Evolutionary conservation across 345 rosid species (phyloP).

Genomic region (Citrus unshiu): DNA sequence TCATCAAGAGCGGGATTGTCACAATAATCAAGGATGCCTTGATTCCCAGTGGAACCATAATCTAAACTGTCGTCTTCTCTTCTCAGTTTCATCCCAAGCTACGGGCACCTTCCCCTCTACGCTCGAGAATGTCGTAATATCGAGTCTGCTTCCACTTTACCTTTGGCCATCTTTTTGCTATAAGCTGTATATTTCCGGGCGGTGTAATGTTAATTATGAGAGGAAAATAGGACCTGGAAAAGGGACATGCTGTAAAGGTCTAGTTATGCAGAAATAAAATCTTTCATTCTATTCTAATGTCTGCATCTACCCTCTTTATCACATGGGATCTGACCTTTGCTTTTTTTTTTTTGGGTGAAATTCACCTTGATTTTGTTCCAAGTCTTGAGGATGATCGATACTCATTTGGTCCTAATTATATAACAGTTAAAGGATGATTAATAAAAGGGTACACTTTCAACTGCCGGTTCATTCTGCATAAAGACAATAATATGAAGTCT

Average conservation of each 20-base stretch:
- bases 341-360: not conserved
- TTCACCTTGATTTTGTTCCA: not conserved
- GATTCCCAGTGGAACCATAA: conserved; percentile 84
- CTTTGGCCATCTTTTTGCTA: not conserved
- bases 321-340: not conserved
- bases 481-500: no score
- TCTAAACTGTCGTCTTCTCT: conserved; percentile 27
- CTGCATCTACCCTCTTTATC: not conserved
- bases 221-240: conserved; percentile 5
- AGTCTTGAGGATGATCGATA: no score
- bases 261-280: conserved; percentile 18
- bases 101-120: not conserved
- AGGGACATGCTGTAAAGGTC: conserved; percentile 7
- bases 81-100: not conserved
- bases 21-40: conserved; percentile 93
- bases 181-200: conserved; percentile 18
- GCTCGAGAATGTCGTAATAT: not conserved
- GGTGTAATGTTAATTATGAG: conserved; percentile 12
- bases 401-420: no score
- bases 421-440: no score
- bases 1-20: conserved; percentile 95
- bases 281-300: not conserved
- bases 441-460: no score
- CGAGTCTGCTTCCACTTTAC: conserved; percentile 2
- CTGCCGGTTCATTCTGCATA: no score